Conservation (phyloP, 2,329 filamentous ascomycete species). For the Rhynchosporium graminicola region DNA sequence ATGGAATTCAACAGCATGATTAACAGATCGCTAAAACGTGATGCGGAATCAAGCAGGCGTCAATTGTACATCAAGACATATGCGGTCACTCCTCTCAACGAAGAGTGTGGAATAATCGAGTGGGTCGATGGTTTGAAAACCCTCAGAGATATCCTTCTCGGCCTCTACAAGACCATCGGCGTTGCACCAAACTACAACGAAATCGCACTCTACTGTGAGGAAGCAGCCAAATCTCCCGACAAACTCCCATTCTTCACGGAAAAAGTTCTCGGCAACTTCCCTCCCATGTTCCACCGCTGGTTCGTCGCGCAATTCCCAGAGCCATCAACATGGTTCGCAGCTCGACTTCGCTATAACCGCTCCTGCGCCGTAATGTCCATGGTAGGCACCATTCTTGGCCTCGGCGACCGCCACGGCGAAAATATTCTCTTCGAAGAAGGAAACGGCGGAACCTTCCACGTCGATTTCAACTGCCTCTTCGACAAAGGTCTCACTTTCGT, state of each 20-base stretch:
- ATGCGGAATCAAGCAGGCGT: constrained; percentile 85
- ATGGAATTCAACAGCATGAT: constrained; percentile 99
- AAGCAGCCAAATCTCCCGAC: constrained; percentile 54
- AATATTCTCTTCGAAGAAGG: constrained; percentile 95
- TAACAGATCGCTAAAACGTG: constrained; percentile 88
- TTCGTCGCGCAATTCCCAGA: constrained; percentile 95
- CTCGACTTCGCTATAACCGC: constrained; percentile 84
- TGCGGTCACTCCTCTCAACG: constrained; percentile 92
- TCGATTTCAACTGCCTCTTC: constrained; percentile 99
- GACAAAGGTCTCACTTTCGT: constrained; percentile 96
- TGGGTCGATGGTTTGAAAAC: constrained; percentile 98
- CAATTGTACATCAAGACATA: constrained; percentile 97
- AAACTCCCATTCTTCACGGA: constrained; percentile 74
- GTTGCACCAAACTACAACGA: constrained; percentile 69
- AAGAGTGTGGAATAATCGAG: constrained; percentile 96
- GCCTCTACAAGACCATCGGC: constrained; percentile 73
- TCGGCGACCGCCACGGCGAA: constrained; percentile 95
- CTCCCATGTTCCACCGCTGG: constrained; percentile 86
- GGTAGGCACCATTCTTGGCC: constrained; percentile 88
- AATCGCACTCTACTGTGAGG: constrained; percentile 65
- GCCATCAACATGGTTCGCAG: constrained; percentile 87
- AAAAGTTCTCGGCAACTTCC: constrained; percentile 65
- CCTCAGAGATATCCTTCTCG: constrained; percentile 84
- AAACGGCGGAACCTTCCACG: constrained; percentile 92
- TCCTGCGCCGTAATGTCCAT: constrained; percentile 99